phyloP scores from a whole-genome alignment of 192 early-diverging fungal genomes.

The Gamsiella multidivaricata region DNA sequence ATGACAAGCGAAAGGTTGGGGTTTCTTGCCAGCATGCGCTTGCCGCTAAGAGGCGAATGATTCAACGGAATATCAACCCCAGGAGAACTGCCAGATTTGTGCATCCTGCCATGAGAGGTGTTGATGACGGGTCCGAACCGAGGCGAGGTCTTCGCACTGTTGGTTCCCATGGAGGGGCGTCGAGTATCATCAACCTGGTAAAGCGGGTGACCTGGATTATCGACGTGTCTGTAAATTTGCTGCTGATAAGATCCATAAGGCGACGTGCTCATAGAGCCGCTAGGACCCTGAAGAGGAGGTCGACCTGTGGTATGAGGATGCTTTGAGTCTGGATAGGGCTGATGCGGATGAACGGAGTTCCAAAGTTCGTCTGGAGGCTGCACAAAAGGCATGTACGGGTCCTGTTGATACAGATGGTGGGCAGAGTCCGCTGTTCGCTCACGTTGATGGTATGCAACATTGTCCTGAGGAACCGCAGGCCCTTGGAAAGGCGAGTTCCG shows the following conservation, averaged over 20 bases:
- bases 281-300: conserved; percentile 18
- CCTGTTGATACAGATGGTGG: conserved; percentile 15
- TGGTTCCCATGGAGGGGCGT: conserved; percentile 38
- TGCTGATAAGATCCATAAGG: conserved; percentile 47
- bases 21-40: conserved; percentile 36
- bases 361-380: conserved; percentile 44
- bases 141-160: conserved; percentile 47
- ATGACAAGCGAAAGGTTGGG: conserved; percentile 49
- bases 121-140: conserved; percentile 47
- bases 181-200: conserved; percentile 36
- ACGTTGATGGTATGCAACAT: conserved; percentile 30
- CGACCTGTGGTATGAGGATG: conserved; percentile 46
- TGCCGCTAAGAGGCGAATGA: conserved; percentile 44
- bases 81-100: conserved; percentile 36
- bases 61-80: conserved; percentile 28
- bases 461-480: conserved; percentile 8
- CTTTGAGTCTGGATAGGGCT: conserved; percentile 49
- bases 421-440: conserved; percentile 35
- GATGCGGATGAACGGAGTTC: conserved; percentile 50
- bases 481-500: conserved; percentile 41
- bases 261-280: conserved; percentile 17
- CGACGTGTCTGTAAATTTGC: conserved; percentile 28
- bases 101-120: conserved; percentile 29
- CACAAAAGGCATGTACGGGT: conserved; percentile 34
- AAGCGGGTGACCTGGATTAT: conserved; percentile 43